These are phyloP conservation scores for Plasmodium coatneyi DNA, from an alignment of 169 alveolate genomes.

Conservation along the genomic window DNA sequence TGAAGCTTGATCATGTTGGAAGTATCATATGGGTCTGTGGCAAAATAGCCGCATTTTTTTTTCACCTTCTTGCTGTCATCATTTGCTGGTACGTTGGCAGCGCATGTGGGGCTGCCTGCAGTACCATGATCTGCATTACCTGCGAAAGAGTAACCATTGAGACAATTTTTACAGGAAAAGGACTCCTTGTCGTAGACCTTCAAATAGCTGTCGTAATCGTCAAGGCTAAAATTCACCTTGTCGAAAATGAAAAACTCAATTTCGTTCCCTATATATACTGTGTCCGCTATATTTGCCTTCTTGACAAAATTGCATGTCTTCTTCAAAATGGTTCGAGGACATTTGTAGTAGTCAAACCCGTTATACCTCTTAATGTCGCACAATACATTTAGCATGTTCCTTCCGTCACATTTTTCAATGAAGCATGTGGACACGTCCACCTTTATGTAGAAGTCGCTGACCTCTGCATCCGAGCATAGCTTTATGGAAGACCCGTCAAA, in stretches of 20 bases:
- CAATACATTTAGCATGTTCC: constrained; percentile 75
- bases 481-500: constrained; percentile 84
- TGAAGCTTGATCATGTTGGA: constrained; percentile 75
- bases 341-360: constrained; percentile 58
- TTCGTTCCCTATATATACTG: constrained; percentile 84
- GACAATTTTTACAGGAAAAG: constrained; percentile 47
- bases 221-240: constrained; percentile 74
- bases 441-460: constrained; percentile 76
- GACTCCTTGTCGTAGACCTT: constrained; percentile 74
- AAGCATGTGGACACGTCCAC: constrained; percentile 78
- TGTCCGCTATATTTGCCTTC: constrained; percentile 57
- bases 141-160: constrained; percentile 61
- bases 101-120: not conserved
- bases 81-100: not conserved
- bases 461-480: constrained; percentile 73
- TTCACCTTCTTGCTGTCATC: constrained; percentile 69
- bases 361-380: constrained; percentile 70
- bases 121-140: constrained; percentile 70
- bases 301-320: constrained; percentile 46
- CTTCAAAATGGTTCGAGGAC: constrained; percentile 78
- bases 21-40: constrained; percentile 83
- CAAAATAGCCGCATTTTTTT: constrained; percentile 81
- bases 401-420: constrained; percentile 74
- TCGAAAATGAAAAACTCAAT: constrained; percentile 86
- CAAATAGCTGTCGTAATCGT: constrained; percentile 75